Percentiles rank a stretch among this genome's conserved stretches.
phyloP scores from a whole-genome alignment of 1,139 yeast genomes.

The Candida smagusa region DNA sequence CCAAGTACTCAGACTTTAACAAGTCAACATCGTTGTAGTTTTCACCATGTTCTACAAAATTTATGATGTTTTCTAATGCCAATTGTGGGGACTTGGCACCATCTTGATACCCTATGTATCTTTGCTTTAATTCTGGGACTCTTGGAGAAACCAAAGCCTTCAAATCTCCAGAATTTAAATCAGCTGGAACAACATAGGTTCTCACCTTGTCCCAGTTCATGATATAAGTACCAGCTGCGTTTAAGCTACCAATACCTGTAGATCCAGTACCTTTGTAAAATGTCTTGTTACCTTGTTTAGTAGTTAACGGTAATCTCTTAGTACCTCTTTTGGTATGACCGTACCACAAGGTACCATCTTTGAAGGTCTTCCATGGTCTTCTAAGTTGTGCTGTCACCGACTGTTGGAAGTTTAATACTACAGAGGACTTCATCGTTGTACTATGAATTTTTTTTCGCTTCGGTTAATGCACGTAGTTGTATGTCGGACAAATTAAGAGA shows the following conservation, averaged over 20 bases:
- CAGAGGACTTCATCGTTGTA: constrained; percentile 51
- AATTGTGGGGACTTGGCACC: constrained; percentile 75
- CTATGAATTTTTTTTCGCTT: constrained; percentile 6
- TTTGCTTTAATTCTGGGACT: constrained; percentile 67
- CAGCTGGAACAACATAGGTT: constrained; percentile 81
- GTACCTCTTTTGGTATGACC: constrained; percentile 76
- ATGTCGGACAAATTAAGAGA: too few species aligned
- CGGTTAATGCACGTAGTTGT: background rate
- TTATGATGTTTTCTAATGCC: constrained; percentile 68
- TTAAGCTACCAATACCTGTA: constrained; percentile 83
- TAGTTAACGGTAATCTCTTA: constrained; percentile 79
- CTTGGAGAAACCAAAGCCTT: constrained; percentile 73
- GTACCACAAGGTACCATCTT: constrained; percentile 81
- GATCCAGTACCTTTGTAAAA: constrained; percentile 96
- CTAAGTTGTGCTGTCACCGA: constrained; percentile 53
- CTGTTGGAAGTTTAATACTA: constrained; percentile 50
- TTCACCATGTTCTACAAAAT: constrained; percentile 72
- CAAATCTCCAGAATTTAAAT: constrained; percentile 41
- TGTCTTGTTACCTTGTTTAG: constrained; percentile 92
- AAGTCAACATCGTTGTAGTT: constrained; percentile 39
- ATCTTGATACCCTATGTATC: constrained; percentile 63
- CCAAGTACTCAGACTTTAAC: constrained; percentile 38
- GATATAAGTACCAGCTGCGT: constrained; percentile 69
- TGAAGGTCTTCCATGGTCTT: constrained; percentile 86
- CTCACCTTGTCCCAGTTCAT: constrained; percentile 85